Conservation (phyloP, 225 moss, liverwort and hornwort genomes). For the Ulota crispa region DNA sequence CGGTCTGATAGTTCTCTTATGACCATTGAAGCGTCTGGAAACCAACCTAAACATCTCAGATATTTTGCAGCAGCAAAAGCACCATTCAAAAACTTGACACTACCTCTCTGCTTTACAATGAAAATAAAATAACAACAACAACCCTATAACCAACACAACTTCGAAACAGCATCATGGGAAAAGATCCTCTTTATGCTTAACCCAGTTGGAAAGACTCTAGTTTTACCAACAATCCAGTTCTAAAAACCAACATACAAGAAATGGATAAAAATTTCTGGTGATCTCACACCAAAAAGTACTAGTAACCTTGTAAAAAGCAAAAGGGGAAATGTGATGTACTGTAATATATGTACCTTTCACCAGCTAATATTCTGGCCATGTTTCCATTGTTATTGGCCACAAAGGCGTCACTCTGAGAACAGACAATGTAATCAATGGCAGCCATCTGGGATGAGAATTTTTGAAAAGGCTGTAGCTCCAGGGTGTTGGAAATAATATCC, state of each 20-base stretch:
- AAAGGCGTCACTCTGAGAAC: slow-evolving; percentile 93
- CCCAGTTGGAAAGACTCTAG: neutral
- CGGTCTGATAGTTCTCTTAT: slow-evolving; percentile 93
- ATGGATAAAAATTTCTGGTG: neutral
- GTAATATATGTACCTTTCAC: slow-evolving; percentile 62
- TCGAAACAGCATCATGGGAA: neutral
- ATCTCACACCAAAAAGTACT: neutral
- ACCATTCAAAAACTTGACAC: neutral
- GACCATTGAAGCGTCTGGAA: slow-evolving; percentile 88
- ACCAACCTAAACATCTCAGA: slow-evolving; percentile 18
- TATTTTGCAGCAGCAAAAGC: neutral
- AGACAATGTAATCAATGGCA: slow-evolving; percentile 99
- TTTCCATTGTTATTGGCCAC: slow-evolving; percentile 98
- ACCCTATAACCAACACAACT: neutral
- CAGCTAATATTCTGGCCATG: slow-evolving; percentile 95
- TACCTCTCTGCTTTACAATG: neutral
- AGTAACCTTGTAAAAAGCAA: neutral
- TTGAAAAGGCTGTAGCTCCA: slow-evolving; percentile 61
- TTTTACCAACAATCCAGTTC: neutral
- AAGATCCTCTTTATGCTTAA: neutral
- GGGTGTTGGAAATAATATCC: slow-evolving; percentile 50
- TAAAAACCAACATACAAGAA: neutral
- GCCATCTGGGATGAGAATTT: slow-evolving; percentile 89
- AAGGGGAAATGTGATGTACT: neutral
- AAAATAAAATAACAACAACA: too few relatives aligned